Base-by-base conservation (phyloP, 768 basidiomycete species). In the Crepidotus variabilis region DNA sequence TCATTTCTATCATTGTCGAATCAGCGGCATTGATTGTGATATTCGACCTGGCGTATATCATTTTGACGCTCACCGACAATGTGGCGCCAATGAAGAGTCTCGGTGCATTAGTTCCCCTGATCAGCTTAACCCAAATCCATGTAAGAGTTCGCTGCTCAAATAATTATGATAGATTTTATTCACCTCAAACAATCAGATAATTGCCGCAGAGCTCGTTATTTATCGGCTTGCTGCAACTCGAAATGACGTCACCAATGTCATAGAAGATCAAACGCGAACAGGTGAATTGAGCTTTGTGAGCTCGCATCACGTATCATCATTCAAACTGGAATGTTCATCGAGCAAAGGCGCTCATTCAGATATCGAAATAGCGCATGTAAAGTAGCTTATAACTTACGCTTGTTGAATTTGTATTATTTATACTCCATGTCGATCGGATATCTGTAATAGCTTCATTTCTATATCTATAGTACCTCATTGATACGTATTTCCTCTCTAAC, bases 121-220 rank as follows among this genome's bases (percentile, higher is more conserved):
- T 43, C 18, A 23, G 39, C 52, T 21, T 53, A 6, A 45, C 46
- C 11, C 52, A 53, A 28, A 46, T 53, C 52, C 46, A 53, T 45
- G 52, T 53, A n/a, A 53, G 52, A n/a, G 47, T 18, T 14, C 32
- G 11, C n/a, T 8, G 6, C n/a, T 39, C 20, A 8, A 28, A 9
- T n/a, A 18, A 43, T 43, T 3, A 3, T 5, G 13, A 11, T 11
- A 43, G 3, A 28, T 3, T 28, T 28, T 43, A 43, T 5, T 16
- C 2, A 43, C 2, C 14, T 16, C 39, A 22, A 52, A 52, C 49
- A 11, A 33, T 32, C 34, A 60, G 62, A 57, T 39, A 7, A 60
- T 63, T 32, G 60, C 62, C 11, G 54, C 60, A 23, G 39, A 61
- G 2, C 58, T 63, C 10, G 61, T 63, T 20, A 59, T 63, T 20